Evolutionary conservation across 768 basidiomycete species (phyloP).

Genomic region (Mycena chlorophos): DNA sequence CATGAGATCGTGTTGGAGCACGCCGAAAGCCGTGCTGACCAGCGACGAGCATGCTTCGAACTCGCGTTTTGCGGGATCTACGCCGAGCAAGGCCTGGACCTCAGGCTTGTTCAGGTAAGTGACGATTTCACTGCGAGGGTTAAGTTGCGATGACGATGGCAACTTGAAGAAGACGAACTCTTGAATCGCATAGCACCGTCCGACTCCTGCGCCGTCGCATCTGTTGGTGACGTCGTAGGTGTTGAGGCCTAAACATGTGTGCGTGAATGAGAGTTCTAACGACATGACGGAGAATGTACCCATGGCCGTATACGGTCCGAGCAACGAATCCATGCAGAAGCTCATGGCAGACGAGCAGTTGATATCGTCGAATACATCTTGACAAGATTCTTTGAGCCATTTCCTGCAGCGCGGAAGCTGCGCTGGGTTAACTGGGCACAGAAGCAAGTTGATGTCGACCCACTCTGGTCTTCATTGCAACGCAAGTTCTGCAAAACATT

Average conservation of each 20-base stretch:
- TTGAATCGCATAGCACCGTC: no score
- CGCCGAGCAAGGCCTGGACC: no score
- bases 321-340: constrained; percentile 41
- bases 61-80: no score
- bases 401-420: constrained; percentile 47
- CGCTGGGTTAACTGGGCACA: background rate
- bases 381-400: constrained; percentile 34
- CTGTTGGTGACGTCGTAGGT: constrained; percentile 9
- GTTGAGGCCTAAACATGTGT: constrained; percentile 7
- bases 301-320: constrained; percentile 25
- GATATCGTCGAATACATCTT: no score
- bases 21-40: background rate
- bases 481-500: constrained; percentile 22
- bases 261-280: background rate
- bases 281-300: constrained; percentile 27
- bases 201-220: no score
- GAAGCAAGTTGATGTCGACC: background rate
- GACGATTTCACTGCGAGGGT: no score
- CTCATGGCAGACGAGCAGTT: constrained; percentile 39
- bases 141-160: no score
- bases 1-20: constrained; percentile 26
- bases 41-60: background rate
- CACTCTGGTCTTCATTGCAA: constrained; percentile 45
- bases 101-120: no score
- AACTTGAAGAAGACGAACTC: no score